Evolutionary conservation across 768 basidiomycete genomes (phyloP), one percentile per base, ranked within the genome.

Genomic region (Phanerodontia chrysosporium): DNA sequence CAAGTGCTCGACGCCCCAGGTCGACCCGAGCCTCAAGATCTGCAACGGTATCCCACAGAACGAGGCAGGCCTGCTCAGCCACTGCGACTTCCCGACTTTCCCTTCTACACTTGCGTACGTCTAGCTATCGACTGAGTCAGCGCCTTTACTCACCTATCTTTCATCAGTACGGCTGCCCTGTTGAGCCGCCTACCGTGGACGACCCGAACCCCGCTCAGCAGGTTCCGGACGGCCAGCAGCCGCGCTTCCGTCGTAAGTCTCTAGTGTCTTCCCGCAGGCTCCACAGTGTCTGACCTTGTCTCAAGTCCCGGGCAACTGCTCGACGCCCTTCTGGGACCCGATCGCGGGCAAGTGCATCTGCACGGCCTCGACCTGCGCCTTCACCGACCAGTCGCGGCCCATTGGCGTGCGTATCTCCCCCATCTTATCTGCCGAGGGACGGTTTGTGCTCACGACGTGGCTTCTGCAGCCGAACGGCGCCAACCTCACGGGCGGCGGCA

Each of bases 301-400:
- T 45, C 10, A 59, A 87, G 86, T 90, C 2, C 82, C 88, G 24
- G 58, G 77, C 22, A 87, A 88, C 73, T 90, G 89, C 71, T 85
- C 86, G 3, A 90, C 88, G 10, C 78, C 86, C 2, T 92, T 88
- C 78, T 91, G 88, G 87, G 89, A 92, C 69, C 90, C 90, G 1
- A 78, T 90, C 52, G 75, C 63, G 27, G 85, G 83, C 64, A 72
- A 76, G 36, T 92, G 90, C 63, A 72, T 85, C 53, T 92, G 89
- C 72, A 78, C 72, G 0, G 78, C 80, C 1, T 62, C 59, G 52
- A 73, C 72, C 1, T 92, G 91, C 69, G 73, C 77, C 0, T 92
- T 91, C 71, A 69, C 70, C 3, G 90, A 92, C 65, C 70, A 77
- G 45, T 80, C 85, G 21, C 75, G 85, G 44, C 79, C 85, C 4